Conservation (phyloP, 352 stramenopile species). For the Globisporangium splendens region DNA sequence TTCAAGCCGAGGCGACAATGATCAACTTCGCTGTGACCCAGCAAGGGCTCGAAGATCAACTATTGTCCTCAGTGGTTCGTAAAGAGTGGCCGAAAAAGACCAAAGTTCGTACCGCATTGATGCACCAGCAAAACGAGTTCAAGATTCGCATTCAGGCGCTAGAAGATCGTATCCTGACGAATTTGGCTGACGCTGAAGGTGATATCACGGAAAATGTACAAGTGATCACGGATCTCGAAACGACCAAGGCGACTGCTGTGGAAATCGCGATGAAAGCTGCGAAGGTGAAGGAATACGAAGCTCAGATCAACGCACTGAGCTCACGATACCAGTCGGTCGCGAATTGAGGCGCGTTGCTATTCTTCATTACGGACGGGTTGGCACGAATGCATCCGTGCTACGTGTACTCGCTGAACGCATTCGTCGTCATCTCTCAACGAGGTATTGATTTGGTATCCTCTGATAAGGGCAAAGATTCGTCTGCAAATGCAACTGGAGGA, state of each 20-base stretch:
- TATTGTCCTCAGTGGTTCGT: constrained; percentile 83
- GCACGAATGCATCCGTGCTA: constrained; percentile 94
- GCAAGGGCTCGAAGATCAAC: constrained; percentile 87
- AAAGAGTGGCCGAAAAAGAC: constrained; percentile 90
- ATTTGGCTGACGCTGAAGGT: constrained; percentile 76
- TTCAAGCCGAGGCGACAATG: constrained; percentile 89
- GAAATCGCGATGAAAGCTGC: constrained; percentile 82
- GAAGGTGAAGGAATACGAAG: constrained; percentile 69
- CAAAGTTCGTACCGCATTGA: constrained; percentile 61
- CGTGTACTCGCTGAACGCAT: constrained; percentile 94
- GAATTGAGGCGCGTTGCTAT: constrained; percentile 89
- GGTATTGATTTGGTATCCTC: constrained; percentile 88
- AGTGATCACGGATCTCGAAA: constrained; percentile 93
- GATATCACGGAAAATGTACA: constrained; percentile 95
- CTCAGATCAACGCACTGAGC: constrained; percentile 81
- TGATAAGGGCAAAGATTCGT: constrained; percentile 26
- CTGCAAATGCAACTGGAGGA: constrained; percentile 9
- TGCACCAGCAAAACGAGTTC: constrained; percentile 90
- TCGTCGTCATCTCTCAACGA: constrained; percentile 94
- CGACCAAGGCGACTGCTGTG: constrained; percentile 88
- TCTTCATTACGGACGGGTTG: constrained; percentile 94
- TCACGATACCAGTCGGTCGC: constrained; percentile 92
- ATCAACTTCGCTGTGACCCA: constrained; percentile 93
- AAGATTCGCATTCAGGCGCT: constrained; percentile 84
- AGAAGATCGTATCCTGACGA: constrained; percentile 88